A percentile compares a stretch with the other conserved stretches of the same genome.
Evolutionary conservation across 352 stramenopile species (phyloP).

Genomic region (Globisporangium apiculatum): DNA sequence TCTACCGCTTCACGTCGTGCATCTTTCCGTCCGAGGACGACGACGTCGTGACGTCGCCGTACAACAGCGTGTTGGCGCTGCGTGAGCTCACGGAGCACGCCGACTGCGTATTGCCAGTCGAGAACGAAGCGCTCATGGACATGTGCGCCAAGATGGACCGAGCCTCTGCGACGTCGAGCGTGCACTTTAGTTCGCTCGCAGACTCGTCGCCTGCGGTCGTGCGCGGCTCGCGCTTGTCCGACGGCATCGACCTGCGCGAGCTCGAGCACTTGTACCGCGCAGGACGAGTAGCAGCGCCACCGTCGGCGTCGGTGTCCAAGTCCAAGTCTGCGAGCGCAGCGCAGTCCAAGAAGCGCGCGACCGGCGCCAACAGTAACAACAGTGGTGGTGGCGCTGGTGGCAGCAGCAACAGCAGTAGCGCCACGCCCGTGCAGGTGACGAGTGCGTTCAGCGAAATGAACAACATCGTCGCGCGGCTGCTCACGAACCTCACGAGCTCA

Average conservation of each 20-base stretch:
- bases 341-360: conserved; percentile 14
- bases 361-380: not conserved
- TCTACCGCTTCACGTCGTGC: conserved; percentile 79
- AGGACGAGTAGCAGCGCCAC: conserved; percentile 13
- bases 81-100: conserved; percentile 81
- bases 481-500: conserved; percentile 98
- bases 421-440: conserved; percentile 4
- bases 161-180: conserved; percentile 1
- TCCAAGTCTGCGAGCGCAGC: not conserved
- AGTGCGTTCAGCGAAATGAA: conserved; percentile 98
- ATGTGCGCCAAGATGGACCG: conserved; percentile 44
- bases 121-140: conserved; percentile 86
- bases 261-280: conserved; percentile 46
- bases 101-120: conserved; percentile 88
- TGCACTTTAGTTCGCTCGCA: conserved; percentile 13
- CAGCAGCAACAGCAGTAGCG: conserved; percentile 5
- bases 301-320: not conserved
- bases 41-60: conserved; percentile 91
- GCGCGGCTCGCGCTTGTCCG: conserved; percentile 31
- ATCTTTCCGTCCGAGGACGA: conserved; percentile 85
- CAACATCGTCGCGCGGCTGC: conserved; percentile 94
- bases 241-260: conserved; percentile 35
- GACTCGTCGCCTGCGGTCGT: conserved; percentile 13
- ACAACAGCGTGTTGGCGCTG: conserved; percentile 86
- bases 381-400: not conserved